Evolutionary conservation across 1,284 basidiomycete genomes (phyloP).

Genomic region (Sphaerobolus stellatus): DNA sequence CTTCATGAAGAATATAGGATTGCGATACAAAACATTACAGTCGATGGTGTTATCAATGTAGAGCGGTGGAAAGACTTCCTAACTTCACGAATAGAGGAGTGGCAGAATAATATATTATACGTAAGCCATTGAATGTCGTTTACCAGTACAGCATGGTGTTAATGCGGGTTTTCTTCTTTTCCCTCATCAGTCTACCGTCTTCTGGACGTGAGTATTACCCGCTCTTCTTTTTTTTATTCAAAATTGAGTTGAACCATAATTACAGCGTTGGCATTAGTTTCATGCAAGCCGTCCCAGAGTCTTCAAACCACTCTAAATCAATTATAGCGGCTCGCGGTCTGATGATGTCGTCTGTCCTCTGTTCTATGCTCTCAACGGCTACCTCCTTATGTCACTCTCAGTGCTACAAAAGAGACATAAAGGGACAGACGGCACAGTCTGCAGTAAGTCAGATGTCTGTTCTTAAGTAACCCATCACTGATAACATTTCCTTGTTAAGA

Average conservation of each 20-base stretch:
- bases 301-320: background rate
- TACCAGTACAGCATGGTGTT: background rate
- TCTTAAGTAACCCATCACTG: background rate
- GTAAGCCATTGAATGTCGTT: no score
- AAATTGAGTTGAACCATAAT: background rate
- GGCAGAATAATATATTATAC: no score
- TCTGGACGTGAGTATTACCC: conserved; percentile 3
- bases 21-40: background rate
- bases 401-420: background rate
- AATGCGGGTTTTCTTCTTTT: background rate
- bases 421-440: background rate
- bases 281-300: background rate
- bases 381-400: background rate
- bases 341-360: background rate
- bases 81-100: background rate
- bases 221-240: background rate
- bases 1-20: background rate
- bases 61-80: background rate
- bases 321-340: background rate
- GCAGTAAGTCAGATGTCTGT: background rate
- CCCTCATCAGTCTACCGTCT: conserved; percentile 1
- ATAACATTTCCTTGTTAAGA: background rate
- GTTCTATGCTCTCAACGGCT: background rate
- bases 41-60: background rate
- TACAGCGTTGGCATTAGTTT: background rate